phyloP scores from a whole-genome alignment of 345 rosid genomes.

The Lepidium sativum region DNA sequence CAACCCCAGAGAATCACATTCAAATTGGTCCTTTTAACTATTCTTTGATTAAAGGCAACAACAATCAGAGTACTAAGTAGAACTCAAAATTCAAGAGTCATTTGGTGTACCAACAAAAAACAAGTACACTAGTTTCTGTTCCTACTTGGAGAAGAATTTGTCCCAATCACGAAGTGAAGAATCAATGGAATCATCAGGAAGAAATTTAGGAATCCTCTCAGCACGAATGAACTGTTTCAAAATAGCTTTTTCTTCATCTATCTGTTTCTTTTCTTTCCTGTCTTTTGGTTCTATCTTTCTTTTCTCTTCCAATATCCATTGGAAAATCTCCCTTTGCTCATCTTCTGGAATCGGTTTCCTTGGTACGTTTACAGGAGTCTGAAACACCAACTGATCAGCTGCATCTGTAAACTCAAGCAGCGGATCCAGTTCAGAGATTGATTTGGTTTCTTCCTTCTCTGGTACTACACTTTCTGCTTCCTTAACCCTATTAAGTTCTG shows the following conservation, averaged over 20 bases:
- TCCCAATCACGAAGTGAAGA: constrained; percentile 22
- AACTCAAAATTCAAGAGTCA: not conserved
- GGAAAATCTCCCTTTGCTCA: constrained; percentile 61
- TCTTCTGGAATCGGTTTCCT: constrained; percentile 56
- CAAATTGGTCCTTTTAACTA: not conserved
- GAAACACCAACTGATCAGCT: constrained; percentile 14
- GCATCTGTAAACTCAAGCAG: constrained; percentile 8
- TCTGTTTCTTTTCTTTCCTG: constrained; percentile 39
- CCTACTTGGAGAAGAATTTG: constrained; percentile 22
- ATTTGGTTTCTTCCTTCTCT: constrained; percentile 19
- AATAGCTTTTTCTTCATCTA: constrained; percentile 61
- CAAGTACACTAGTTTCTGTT: constrained; percentile 11
- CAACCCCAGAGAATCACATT: not conserved
- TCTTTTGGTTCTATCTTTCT: constrained; percentile 49
- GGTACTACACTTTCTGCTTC: constrained; percentile 10
- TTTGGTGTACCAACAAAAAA: constrained; percentile 10
- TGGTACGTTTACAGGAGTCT: constrained; percentile 22
- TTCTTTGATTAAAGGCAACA: constrained; percentile 12
- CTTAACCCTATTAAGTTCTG: constrained; percentile 12
- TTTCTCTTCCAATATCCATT: constrained; percentile 75
- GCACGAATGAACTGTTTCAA: constrained; percentile 56
- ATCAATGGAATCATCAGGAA: constrained; percentile 29
- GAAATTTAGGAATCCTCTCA: constrained; percentile 41
- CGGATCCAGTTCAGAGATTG: constrained; percentile 13
- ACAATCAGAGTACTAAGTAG: not conserved